These are phyloP conservation scores for Aspergillus homomorphus DNA, from an alignment of 495 filamentous ascomycete genomes.

Conservation along the genomic window DNA sequence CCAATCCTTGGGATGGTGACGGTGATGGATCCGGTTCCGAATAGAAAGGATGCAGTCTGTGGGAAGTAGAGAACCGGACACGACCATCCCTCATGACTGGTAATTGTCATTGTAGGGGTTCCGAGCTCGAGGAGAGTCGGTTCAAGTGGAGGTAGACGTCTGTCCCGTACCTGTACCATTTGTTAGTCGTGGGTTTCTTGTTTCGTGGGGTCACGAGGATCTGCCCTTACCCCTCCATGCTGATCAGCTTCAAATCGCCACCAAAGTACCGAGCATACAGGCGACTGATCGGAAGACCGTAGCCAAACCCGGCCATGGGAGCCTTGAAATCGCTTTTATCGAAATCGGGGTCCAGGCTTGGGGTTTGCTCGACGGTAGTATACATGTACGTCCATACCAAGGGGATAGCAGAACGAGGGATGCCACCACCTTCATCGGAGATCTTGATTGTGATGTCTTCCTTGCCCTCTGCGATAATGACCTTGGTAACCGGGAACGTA, in stretches of 20 bases:
- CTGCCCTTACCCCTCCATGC: constrained; percentile 89
- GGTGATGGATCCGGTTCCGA: constrained; percentile 34
- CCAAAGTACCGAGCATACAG: constrained; percentile 97
- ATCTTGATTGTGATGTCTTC: constrained; percentile 99
- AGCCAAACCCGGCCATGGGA: constrained; percentile 98
- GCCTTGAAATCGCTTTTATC: constrained; percentile 99
- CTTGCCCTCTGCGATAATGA: constrained; percentile 94
- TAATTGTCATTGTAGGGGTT: constrained; percentile 97
- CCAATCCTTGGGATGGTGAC: constrained; percentile 81
- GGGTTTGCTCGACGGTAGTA: constrained; percentile 94
- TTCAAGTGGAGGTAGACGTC: constrained; percentile 98
- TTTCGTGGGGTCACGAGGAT: background rate
- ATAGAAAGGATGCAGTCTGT: constrained; percentile 45
- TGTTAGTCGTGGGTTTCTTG: background rate
- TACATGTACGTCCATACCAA: constrained; percentile 99
- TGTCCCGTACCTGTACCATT: constrained; percentile 77
- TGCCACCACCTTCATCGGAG: constrained; percentile 93
- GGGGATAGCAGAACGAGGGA: constrained; percentile 85
- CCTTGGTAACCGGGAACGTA: constrained; percentile 92
- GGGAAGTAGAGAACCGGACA: constrained; percentile 45
- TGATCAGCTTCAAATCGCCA: constrained; percentile 94
- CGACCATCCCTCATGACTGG: constrained; percentile 85
- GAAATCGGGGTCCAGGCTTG: constrained; percentile 92
- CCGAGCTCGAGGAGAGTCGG: constrained; percentile 88
- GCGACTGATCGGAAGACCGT: constrained; percentile 88